Conservation (phyloP, 805 yeast genomes). For the Metschnikowia gelsemii region DNA sequence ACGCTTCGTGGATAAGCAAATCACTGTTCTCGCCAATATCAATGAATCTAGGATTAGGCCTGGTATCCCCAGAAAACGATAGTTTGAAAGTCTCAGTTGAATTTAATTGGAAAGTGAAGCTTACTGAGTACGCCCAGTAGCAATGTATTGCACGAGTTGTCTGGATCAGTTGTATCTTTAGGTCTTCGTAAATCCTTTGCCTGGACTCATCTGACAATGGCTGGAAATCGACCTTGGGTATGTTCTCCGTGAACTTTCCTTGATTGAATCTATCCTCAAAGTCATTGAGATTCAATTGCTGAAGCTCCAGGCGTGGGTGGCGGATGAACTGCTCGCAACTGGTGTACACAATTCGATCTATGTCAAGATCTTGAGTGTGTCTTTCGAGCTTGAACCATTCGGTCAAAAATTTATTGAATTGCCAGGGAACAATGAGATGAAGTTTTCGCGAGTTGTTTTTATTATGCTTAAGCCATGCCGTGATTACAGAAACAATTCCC, state of each 20-base stretch:
- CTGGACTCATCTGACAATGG: slow-evolving; percentile 12
- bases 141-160: slow-evolving; percentile 86
- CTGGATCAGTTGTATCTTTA: slow-evolving; percentile 44
- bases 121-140: slow-evolving; percentile 66
- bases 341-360: slow-evolving; percentile 48
- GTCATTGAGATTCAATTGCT: slow-evolving; percentile 27
- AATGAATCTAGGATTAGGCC: slow-evolving; percentile 72
- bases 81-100: slow-evolving; percentile 52
- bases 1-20: slow-evolving; percentile 87
- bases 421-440: slow-evolving; percentile 73
- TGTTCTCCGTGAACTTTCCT: slow-evolving; percentile 14
- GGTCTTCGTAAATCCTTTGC: slow-evolving; percentile 35
- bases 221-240: slow-evolving; percentile 21
- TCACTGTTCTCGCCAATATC: slow-evolving; percentile 66
- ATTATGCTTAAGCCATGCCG: slow-evolving; percentile 60
- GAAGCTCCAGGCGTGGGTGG: slow-evolving; percentile 29
- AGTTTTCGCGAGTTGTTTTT: slow-evolving; percentile 36
- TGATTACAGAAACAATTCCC: slow-evolving; percentile 70
- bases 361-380: slow-evolving; percentile 26
- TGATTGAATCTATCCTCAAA: slow-evolving; percentile 35
- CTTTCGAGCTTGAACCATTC: slow-evolving; percentile 65
- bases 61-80: slow-evolving; percentile 92
- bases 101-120: slow-evolving; percentile 53
- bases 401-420: slow-evolving; percentile 58
- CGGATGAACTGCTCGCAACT: slow-evolving; percentile 59